Evolutionary conservation across 805 yeast species (phyloP).

Genomic region (Barnettozyma pratensis): DNA sequence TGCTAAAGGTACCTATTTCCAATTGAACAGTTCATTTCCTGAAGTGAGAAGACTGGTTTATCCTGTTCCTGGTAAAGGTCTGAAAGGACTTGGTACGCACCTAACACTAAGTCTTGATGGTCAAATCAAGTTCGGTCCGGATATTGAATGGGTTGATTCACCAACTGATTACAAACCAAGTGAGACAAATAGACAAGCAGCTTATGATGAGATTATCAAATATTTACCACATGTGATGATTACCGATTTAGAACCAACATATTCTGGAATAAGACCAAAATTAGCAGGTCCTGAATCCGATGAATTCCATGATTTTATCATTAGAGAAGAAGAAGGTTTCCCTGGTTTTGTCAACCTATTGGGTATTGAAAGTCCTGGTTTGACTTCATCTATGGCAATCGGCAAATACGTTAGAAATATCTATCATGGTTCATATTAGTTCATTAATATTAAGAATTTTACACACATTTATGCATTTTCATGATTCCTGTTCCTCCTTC

Average conservation of each 20-base stretch:
- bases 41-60: conserved; percentile 56
- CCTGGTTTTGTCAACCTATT: conserved; percentile 76
- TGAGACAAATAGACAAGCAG: conserved; percentile 43
- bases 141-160: conserved; percentile 69
- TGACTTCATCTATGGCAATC: conserved; percentile 79
- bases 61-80: conserved; percentile 71
- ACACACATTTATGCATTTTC: not conserved
- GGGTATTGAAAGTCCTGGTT: conserved; percentile 89
- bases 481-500: conserved; percentile 1
- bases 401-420: conserved; percentile 59
- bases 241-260: conserved; percentile 55
- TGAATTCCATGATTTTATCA: conserved; percentile 67
- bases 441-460: not conserved
- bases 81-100: conserved; percentile 83
- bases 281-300: conserved; percentile 39
- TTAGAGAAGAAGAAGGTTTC: conserved; percentile 62
- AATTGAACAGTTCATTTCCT: conserved; percentile 45
- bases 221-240: conserved; percentile 59
- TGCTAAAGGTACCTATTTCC: conserved; percentile 83
- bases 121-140: conserved; percentile 81
- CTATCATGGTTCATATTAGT: conserved; percentile 12
- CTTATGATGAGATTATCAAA: conserved; percentile 50
- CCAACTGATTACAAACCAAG: conserved; percentile 45
- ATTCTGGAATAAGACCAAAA: conserved; percentile 85
- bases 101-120: conserved; percentile 80